Evolutionary conservation across 495 filamentous ascomycete genomes (phyloP), one percentile per base, ranked within the genome.

Genomic region (Penicillium maclennaniae): DNA sequence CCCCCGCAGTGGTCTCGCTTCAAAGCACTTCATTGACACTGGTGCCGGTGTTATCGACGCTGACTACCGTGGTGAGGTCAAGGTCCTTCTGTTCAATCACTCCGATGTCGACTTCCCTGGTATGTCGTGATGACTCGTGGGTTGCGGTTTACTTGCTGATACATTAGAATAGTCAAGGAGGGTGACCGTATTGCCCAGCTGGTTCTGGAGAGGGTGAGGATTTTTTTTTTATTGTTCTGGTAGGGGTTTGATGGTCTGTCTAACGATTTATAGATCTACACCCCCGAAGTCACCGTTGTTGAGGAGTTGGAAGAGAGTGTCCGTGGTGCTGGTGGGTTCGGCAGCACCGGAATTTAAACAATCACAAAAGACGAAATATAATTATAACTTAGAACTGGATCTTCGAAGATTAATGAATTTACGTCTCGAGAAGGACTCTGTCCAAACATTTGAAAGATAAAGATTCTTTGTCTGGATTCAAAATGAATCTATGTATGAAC

Each of bases 21-120:
- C 85, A 40, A 97, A 97, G 73, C 83, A 96, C 74, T 90, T 89
- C 75, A 97, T 98, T 68, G 89, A 96, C 69, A 89, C 87, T 1
- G 90, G 92, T 50, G 93, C 93, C 3, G 93, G 93, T 28, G 93
- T 98, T 47, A 96, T 98, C 65, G 93, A 98, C 74, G 90, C 92
- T 7, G 93, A 98, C 68, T 98, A 98, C 77, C 83, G 93, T 21
- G 93, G 93, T 16, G 88, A 87, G 54, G 86, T 98, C 56, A 95
- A 91, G 78, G 87, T 98, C 19, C 76, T 98, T 60, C 79, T 98
- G 37, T 96, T 97, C 66, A 98, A 98, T 77, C 87, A 95, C 71
- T 78, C 77, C 14, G 91, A 93, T 14, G 75, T 71, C 17, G 92
- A 96, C 62, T 97, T 93, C 61, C 75, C 79, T 46, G 55, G 71